Percentiles rank a stretch among this genome's conserved stretches.
Evolutionary conservation across 345 rosid species (phyloP).

Genomic region (Salix brachista): DNA sequence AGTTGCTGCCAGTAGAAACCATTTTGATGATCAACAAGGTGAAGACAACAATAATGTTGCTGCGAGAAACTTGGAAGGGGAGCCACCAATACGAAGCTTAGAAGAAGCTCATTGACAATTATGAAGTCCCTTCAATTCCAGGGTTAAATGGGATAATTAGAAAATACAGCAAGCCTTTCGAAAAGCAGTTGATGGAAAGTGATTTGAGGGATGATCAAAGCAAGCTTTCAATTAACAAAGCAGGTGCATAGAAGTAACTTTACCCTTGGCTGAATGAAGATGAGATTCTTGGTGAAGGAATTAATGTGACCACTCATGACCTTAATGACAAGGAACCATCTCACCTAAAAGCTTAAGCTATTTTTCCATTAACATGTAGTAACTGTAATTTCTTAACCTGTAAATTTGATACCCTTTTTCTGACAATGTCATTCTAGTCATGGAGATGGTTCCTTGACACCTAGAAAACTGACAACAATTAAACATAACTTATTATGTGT

Average conservation of each 20-base stretch:
- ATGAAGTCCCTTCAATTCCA: not conserved
- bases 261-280: not conserved
- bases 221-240: not conserved
- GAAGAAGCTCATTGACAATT: not conserved
- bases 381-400: too few relatives aligned
- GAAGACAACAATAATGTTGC: not conserved
- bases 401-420: too few relatives aligned
- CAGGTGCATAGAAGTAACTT: not conserved
- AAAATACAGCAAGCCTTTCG: not conserved
- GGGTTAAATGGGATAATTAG: not conserved
- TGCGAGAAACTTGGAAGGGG: not conserved
- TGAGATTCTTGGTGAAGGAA: not conserved
- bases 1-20: not conserved
- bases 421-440: too few relatives aligned
- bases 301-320: not conserved
- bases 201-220: not conserved
- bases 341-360: too few relatives aligned
- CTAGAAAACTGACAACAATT: not conserved
- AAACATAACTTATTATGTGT: not conserved
- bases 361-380: too few relatives aligned
- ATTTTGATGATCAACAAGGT: not conserved
- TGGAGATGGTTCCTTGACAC: too few relatives aligned
- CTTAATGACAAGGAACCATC: not conserved
- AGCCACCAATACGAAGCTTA: not conserved
- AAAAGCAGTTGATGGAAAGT: constrained; percentile 4